Evolutionary conservation across 2,329 filamentous ascomycete genomes (phyloP).

Genomic region (Trichophyton equinum): DNA sequence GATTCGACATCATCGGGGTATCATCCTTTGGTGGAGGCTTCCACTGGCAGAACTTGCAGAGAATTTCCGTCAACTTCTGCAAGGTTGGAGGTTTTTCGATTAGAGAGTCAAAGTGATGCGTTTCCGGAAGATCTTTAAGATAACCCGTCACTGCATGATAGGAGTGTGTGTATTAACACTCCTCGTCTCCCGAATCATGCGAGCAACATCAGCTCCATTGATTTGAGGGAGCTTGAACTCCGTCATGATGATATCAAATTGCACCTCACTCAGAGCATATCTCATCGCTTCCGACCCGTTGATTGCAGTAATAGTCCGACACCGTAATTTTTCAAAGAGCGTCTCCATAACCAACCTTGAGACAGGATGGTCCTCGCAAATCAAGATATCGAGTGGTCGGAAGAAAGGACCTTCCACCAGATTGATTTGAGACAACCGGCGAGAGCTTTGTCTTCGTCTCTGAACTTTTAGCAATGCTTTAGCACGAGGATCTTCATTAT

Average conservation of each 20-base stretch:
- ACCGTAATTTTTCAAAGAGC: slow-evolving; percentile 84
- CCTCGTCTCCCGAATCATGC: slow-evolving; percentile 95
- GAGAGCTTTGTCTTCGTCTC: slow-evolving; percentile 85
- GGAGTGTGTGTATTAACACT: slow-evolving; percentile 90
- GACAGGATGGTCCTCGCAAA: slow-evolving; percentile 95
- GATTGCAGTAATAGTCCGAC: slow-evolving; percentile 79
- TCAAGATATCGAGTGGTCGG: slow-evolving; percentile 80
- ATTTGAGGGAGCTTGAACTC: slow-evolving; percentile 93
- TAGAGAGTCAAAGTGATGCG: slow-evolving; percentile 88
- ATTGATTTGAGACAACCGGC: slow-evolving; percentile 82
- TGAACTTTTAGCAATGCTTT: slow-evolving; percentile 87
- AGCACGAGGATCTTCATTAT: slow-evolving; percentile 88
- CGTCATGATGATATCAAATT: slow-evolving; percentile 97
- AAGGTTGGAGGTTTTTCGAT: slow-evolving; percentile 95
- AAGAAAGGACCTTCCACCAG: slow-evolving; percentile 75
- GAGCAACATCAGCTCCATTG: slow-evolving; percentile 85
- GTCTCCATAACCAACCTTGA: slow-evolving; percentile 99
- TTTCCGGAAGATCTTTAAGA: slow-evolving; percentile 88
- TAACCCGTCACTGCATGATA: slow-evolving; percentile 96
- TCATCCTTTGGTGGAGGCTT: slow-evolving; percentile 58
- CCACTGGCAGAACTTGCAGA: slow-evolving; percentile 86
- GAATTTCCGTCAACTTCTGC: slow-evolving; percentile 76
- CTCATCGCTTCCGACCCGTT: slow-evolving; percentile 86
- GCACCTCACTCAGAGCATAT: slow-evolving; percentile 91
- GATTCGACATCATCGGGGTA: slow-evolving; percentile 46